Evolutionary conservation across 73 alveolate species (phyloP), one percentile per base, ranked within the genome.

Genomic region (Stentor roeselii): DNA sequence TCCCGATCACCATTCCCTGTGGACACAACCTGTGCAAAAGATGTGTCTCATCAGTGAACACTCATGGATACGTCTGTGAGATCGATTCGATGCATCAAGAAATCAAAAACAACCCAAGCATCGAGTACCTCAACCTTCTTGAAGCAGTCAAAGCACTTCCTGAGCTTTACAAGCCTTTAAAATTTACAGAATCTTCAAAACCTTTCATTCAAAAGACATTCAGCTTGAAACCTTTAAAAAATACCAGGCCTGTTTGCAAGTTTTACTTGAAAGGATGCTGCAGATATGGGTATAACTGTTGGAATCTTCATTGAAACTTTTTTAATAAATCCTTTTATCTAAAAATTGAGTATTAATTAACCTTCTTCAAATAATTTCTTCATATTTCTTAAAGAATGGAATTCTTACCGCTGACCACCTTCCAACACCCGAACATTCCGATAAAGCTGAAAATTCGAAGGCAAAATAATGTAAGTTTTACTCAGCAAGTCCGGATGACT

Each of bases 341-440:
- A n/a, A n/a, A n/a, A n/a, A n/a, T n/a, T n/a, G n/a, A n/a, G n/a
- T n/a, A n/a, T n/a, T n/a, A n/a, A n/a, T n/a, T n/a, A n/a, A n/a
- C n/a, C n/a, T n/a, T n/a, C n/a, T n/a, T n/a, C n/a, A n/a, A n/a
- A n/a, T n/a, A n/a, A n/a, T n/a, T n/a, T n/a, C n/a, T n/a, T n/a
- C n/a, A n/a, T n/a, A n/a, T n/a, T n/a, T n/a, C n/a, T n/a, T n/a
- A n/a, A 61, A 30, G 37, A 61, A 76, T 76, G 84, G 84, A 76
- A 41, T 41, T 76, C 39, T 31, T 76, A 27, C 74, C 74, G n/a
- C 36, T 76, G 14, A 35, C 60, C 11, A 37, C 67, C 14, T 76
- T 76, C 30, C 60, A 76, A 14, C 84, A 76, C 39, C 60, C 75
- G 0, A 40, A 76, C 3, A 41, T 76, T 76, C 74, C 84, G 6